Evolutionary conservation across 768 basidiomycete species (phyloP).

Genomic region (Pleurotus tuoliensis): DNA sequence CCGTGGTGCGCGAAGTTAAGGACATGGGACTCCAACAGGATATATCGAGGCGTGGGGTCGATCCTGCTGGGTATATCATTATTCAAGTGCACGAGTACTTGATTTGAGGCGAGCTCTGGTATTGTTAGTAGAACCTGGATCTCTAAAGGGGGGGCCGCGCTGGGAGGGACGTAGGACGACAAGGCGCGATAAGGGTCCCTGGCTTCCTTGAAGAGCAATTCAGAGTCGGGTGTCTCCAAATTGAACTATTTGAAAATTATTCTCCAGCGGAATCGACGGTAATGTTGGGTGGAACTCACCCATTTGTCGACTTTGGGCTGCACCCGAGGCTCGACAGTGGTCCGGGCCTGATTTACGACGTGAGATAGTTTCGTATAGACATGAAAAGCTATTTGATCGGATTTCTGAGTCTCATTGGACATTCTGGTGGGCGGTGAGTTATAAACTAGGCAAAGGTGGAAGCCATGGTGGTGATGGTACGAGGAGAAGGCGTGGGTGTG

Average conservation of each 20-base stretch:
- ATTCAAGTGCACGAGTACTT: conserved; percentile 66
- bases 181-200: conserved; percentile 58
- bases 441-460: neutral
- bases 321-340: conserved; percentile 43
- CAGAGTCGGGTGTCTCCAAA: conserved; percentile 72
- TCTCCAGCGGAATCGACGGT: too few species aligned
- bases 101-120: conserved; percentile 65
- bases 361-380: conserved; percentile 81
- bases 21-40: conserved; percentile 72
- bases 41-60: conserved; percentile 62
- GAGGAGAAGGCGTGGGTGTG: conserved; percentile 6
- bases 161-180: conserved; percentile 35
- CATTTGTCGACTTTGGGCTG: conserved; percentile 72
- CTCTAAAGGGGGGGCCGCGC: conserved; percentile 42
- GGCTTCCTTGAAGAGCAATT: conserved; percentile 60
- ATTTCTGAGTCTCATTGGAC: conserved; percentile 51
- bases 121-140: conserved; percentile 69
- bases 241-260: conserved; percentile 56
- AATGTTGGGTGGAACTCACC: conserved; percentile 41
- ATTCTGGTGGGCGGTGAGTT: conserved; percentile 12
- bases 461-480: conserved; percentile 7
- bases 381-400: conserved; percentile 83
- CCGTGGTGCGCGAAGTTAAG: conserved; percentile 38
- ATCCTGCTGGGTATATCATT: conserved; percentile 58
- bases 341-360: conserved; percentile 68